A percentile compares a stretch with the other conserved stretches of the same genome.
Evolutionary conservation across 257 asterid genomes (phyloP).

Genomic region (Petunia axillaris): DNA sequence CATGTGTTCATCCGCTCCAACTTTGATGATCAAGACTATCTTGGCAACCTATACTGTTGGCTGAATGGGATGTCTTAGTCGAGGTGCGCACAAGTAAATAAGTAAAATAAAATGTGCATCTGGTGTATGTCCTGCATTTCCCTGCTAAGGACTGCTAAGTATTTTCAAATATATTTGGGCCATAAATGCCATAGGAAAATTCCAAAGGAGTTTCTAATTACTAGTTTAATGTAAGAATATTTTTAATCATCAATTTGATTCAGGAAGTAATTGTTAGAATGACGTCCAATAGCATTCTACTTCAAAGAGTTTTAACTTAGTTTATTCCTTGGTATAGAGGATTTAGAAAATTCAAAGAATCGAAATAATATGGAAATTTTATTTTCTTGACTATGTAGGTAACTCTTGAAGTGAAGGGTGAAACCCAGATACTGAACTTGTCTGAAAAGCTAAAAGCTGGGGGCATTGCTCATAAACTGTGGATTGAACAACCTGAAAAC

Average conservation of each 20-base stretch:
- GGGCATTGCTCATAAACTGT: slow-evolving; percentile 77
- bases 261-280: neutral
- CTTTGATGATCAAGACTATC: no score
- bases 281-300: neutral
- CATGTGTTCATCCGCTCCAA: no score
- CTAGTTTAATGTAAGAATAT: neutral
- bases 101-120: no score
- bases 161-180: neutral
- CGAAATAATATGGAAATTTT: slow-evolving; percentile 1
- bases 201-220: neutral
- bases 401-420: slow-evolving; percentile 92
- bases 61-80: no score
- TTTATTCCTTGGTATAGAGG: neutral
- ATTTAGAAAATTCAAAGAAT: neutral
- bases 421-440: slow-evolving; percentile 69
- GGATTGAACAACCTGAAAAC: slow-evolving; percentile 96
- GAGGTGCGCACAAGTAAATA: no score
- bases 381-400: slow-evolving; percentile 49
- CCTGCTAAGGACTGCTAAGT: no score
- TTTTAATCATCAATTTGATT: neutral
- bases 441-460: slow-evolving; percentile 72
- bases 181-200: neutral
- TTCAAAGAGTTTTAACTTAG: neutral
- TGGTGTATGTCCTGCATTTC: no score
- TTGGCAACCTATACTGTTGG: no score